Evolutionary conservation across 192 early-diverging fungal species (phyloP), one percentile per base, ranked within the genome.

Genomic region (Kickxella alabastrina): DNA sequence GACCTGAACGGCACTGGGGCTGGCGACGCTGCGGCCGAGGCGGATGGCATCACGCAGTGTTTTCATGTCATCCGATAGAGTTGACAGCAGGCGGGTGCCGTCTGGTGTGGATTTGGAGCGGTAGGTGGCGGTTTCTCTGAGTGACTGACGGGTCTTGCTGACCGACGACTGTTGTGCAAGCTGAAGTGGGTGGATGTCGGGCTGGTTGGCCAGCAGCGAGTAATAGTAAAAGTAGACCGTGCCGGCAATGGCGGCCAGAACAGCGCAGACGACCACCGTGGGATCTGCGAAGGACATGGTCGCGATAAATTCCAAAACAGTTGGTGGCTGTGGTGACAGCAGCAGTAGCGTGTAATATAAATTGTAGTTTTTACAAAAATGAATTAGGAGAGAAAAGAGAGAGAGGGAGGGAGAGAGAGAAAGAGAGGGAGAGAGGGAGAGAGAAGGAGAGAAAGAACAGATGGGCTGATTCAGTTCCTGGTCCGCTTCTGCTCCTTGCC

Each of bases 171-270:
- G 72, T 24, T 68, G 59, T 3, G 64, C 61, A 3, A 75, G 59
- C 57, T 68, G 72, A 29, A 75, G 65, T 40, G 72, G 72, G 21
- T 67, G 65, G 32, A 61, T 51, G 43, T 75, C 72, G 15, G 72
- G 72, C 65, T 65, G 72, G 57, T 59, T 75, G 34, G 72, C 72
- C 44, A 56, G 57, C 18, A 65, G 60, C 54, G 72, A 68, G 42
- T 40, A 75, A 52, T 63, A 67, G 64, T 63, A 68, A 29, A 68
- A 47, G 56, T 75, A 75, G 12, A 68, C 51, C 31, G 55, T 38
- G 42, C 47, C 61, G 5, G 61, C 40, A 2, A 47, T 27, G 15
- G 43, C 44, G 40, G 72, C 72, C 21, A 59, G 19, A 5, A 21
- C 50, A n/a, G 59, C 59, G 5, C 46, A 35, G 10, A 64, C 28